Evolutionary conservation across 192 early-diverging fungal species (phyloP).

Genomic region (Dimargaris xerosporica): DNA sequence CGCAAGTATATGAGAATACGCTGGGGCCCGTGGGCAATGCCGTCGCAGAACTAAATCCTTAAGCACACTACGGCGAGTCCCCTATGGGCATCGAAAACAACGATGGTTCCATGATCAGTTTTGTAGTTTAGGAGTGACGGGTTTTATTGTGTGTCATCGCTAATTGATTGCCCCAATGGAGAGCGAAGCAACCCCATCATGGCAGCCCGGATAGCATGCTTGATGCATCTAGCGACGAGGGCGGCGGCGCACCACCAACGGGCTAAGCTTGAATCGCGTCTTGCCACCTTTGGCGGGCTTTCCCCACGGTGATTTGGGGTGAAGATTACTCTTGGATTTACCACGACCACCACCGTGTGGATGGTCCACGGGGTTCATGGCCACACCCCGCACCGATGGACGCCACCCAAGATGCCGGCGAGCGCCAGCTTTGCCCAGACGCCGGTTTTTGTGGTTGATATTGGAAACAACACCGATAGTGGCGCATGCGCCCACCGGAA

Average conservation of each 20-base stretch:
- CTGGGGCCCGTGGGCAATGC: too few species aligned
- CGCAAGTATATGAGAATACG: too few species aligned
- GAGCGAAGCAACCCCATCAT: too few species aligned
- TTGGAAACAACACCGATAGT: slow-evolving; percentile 86
- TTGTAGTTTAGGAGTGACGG: too few species aligned
- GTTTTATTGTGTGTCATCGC: too few species aligned
- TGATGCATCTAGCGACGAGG: slow-evolving; percentile 7
- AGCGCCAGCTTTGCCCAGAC: slow-evolving; percentile 81
- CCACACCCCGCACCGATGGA: slow-evolving; percentile 87
- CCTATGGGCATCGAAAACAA: too few species aligned
- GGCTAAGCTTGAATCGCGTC: slow-evolving; percentile 52
- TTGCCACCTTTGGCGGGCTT: slow-evolving; percentile 85
- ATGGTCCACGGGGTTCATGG: slow-evolving; percentile 89
- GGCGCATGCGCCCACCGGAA: slow-evolving; percentile 70
- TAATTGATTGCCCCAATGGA: too few species aligned
- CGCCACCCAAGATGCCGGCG: slow-evolving; percentile 67
- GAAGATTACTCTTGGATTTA: slow-evolving; percentile 86
- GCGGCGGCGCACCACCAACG: slow-evolving; percentile 50
- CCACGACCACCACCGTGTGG: slow-evolving; percentile 94
- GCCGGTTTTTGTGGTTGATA: slow-evolving; percentile 73
- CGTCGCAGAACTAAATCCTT: too few species aligned
- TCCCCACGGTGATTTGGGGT: slow-evolving; percentile 81
- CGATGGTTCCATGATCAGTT: too few species aligned
- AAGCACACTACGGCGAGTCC: too few species aligned
- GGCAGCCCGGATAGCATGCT: too few species aligned